Evolutionary conservation across 768 basidiomycete species (phyloP).

Genomic region (Glaciozyma martinii): DNA sequence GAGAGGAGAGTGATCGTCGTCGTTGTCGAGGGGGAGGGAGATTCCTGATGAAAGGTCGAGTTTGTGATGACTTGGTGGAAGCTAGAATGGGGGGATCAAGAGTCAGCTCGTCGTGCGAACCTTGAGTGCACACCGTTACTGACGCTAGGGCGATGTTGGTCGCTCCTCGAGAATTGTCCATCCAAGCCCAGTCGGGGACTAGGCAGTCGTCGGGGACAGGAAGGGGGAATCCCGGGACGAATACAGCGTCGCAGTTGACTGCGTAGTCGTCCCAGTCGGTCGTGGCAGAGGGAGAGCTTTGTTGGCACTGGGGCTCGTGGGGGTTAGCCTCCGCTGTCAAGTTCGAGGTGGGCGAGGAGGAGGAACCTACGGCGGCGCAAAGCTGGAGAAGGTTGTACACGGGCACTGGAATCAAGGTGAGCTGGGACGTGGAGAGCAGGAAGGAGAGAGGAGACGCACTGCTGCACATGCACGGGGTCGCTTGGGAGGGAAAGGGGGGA

Average conservation of each 20-base stretch:
- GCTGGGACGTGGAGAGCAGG: neutral
- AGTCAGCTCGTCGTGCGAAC: neutral
- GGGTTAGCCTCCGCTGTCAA: too few species aligned
- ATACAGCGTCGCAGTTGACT: conserved; percentile 20
- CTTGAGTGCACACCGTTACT: neutral
- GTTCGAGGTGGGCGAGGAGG: too few species aligned
- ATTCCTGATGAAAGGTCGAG: neutral
- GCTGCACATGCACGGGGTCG: neutral
- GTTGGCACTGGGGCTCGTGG: conserved; percentile 6
- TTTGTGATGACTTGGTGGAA: neutral
- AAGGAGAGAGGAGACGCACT: neutral
- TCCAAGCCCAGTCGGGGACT: conserved; percentile 22
- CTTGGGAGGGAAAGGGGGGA: neutral
- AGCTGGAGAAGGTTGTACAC: conserved; percentile 25
- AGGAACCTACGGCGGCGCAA: conserved; percentile 5
- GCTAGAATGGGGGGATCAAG: neutral
- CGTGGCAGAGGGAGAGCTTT: neutral
- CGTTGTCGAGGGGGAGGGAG: neutral
- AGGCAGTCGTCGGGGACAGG: neutral
- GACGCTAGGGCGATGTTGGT: conserved; percentile 6
- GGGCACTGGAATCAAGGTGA: conserved; percentile 11
- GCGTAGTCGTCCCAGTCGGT: conserved; percentile 25
- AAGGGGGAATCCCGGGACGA: conserved; percentile 18
- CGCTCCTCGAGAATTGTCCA: conserved; percentile 8
- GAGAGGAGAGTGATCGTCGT: neutral